phyloP scores from a whole-genome alignment of 306 rosid genomes.

The Hippophae rhamnoides region DNA sequence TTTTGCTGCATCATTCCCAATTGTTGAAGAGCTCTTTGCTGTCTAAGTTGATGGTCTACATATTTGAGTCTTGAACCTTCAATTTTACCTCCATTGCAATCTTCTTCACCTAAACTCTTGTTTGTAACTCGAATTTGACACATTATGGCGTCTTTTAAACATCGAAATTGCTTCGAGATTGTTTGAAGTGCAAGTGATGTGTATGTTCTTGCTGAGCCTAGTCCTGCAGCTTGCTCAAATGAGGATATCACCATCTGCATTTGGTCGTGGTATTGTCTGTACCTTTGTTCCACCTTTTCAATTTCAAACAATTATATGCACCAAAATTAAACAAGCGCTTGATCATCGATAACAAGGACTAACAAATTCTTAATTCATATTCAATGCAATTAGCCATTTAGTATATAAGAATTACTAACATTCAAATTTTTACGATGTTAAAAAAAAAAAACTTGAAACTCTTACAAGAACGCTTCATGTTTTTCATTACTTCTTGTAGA shows the following conservation, averaged over 20 bases:
- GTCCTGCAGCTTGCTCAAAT: conserved; percentile 76
- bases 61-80: conserved; percentile 86
- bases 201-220: conserved; percentile 79
- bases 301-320: not conserved
- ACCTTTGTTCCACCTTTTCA: conserved; percentile 81
- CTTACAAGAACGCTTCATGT: too few relatives aligned
- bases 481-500: too few relatives aligned
- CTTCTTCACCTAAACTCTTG: conserved; percentile 87
- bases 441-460: too few relatives aligned
- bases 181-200: conserved; percentile 84
- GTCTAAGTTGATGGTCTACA: conserved; percentile 83
- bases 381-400: too few relatives aligned
- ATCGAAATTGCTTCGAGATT: conserved; percentile 84
- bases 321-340: not conserved
- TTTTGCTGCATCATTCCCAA: conserved; percentile 97
- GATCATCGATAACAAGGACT: not conserved
- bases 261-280: conserved; percentile 83
- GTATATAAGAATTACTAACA: too few relatives aligned
- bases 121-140: conserved; percentile 64
- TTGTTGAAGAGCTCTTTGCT: conserved; percentile 90
- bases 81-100: conserved; percentile 47
- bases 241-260: conserved; percentile 77
- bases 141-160: conserved; percentile 73
- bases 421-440: too few relatives aligned
- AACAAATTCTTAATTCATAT: too few relatives aligned